Evolutionary conservation across 2,329 filamentous ascomycete species (phyloP), one percentile per base, ranked within the genome.

Genomic region (Pseudogymnoascus sp.): DNA sequence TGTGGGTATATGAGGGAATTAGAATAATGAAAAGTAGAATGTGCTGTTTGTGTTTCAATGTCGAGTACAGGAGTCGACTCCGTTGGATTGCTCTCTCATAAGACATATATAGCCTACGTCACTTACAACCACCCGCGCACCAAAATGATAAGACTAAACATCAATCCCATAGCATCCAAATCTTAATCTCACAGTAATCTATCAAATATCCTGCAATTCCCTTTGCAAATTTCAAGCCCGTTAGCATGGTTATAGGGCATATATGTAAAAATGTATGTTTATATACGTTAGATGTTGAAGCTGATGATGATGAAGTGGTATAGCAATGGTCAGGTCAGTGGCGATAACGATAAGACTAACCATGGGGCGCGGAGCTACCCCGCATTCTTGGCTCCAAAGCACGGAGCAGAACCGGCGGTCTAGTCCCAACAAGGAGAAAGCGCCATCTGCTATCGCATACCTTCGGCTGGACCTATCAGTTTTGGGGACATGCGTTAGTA

Each of bases 391-490:
- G 41, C 41, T 46, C 2, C 41, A 46, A 46, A 46, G 11, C 41
- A 46, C 41, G 41, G 41, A 26, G 19, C 12, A 46, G 41, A 46
- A 46, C 41, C 41, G 41, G 41, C 41, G 8, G 41, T 46, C 41
- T 46, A 46, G 41, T 46, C 41, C 41, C 41, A 46, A 46, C 5
- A 26, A 4, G 41, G 41, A 24, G 11, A 46, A 24, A 11, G 41
- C 41, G 41, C 19, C 22, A 7, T 46, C 22, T 46, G 19, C 41
- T 46, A 46, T 46, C 41, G 41, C 41, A 46, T 46, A 46, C 41
- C 41, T 46, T 46, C 41, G 41, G 41, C 41, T 46, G 41, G 41
- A 46, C 41, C 41, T 46, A 46, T 46, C 41, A 46, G 41, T 46
- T 46, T 46, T 46, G 41, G 41, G 41, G 41, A 46, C 26, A 26